These are phyloP conservation scores for Sechiopsis laciniata DNA, from an alignment of 306 rosid species.

Conservation along the genomic window DNA sequence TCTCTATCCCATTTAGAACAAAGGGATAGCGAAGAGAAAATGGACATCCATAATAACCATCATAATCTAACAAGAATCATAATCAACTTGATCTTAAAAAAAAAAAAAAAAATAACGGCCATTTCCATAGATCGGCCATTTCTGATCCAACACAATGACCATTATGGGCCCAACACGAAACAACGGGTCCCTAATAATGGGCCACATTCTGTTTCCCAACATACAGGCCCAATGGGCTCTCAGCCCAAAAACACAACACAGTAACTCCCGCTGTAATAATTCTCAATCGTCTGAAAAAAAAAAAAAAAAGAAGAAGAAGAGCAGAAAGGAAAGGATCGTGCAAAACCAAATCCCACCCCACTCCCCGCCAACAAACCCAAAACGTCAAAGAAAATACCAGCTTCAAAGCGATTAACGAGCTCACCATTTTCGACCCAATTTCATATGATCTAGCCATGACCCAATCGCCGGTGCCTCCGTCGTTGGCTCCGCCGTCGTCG, in stretches of 20 bases:
- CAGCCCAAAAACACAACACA: neutral
- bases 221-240: constrained; percentile 6
- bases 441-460: constrained; percentile 32
- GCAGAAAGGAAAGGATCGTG: constrained; percentile 4
- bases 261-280: neutral
- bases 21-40: too few relatives aligned
- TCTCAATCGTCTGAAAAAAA: neutral
- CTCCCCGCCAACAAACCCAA: constrained; percentile 21
- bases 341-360: constrained; percentile 14
- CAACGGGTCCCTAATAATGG: neutral
- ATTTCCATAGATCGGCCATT: too few relatives aligned
- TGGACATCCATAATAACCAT: too few relatives aligned
- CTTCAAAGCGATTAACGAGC: neutral
- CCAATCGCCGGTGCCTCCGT: constrained; percentile 48
- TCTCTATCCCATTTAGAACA: too few relatives aligned
- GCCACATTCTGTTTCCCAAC: neutral
- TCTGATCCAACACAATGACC: neutral
- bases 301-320: neutral
- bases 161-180: neutral
- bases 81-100: too few relatives aligned
- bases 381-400: constrained; percentile 13
- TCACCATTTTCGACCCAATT: neutral
- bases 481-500: constrained; percentile 33
- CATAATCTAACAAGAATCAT: too few relatives aligned
- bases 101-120: too few relatives aligned